Base-by-base conservation (phyloP, 208 protist genomes). In the Leishmania lainsoni region DNA sequence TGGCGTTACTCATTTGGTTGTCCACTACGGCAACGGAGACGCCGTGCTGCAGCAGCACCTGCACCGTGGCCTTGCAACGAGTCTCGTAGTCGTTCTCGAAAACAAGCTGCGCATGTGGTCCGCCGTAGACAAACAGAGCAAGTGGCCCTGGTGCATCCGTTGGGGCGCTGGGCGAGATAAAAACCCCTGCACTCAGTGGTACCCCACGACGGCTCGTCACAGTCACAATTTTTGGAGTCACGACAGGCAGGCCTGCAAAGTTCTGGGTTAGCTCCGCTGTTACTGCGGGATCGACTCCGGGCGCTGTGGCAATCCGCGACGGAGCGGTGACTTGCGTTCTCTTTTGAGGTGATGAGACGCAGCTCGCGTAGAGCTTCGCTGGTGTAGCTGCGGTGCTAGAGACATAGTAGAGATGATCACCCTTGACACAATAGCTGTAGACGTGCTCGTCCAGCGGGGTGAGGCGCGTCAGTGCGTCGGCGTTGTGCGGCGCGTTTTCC, bases 51-150 rank as follows among this genome's bases (percentile, higher is more conserved):
- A 91, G 85, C 68, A 97, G 76, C 3, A 89, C 68, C 81, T 98
- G 94, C 75, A 96, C 86, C 14, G 81, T 76, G 17, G 88, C 80
- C 63, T 88, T 86, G 75, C 79, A 89, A 2, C 79, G 52, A 45
- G 22, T 75, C 29, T 93, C 89, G 77, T 90, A 94, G 76, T 96
- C 89, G 80, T 90, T 85, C 22, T 84, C 86, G 75, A 86, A 88
- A 1, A 98, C 93, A 5, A 96, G 91, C 84, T 98, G 96, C n/a
- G 87, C 93, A 76, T 93, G 92, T 16, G 96, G 94, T 32, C 96
- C 96, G 20, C 94, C 94, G 87, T 98, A 98, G 22, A 98, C 84
- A 54, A 88, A 92, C 16, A 98, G 52, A 3, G 89, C 91, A 17
- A 98, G 80, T n/a, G 94, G 93, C 49, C 75, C 84, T 39, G 73